A percentile compares a stretch with the other conserved stretches of the same genome.
phyloP scores from a whole-genome alignment of 208 protist species.

The Leishmania tarentolae region DNA sequence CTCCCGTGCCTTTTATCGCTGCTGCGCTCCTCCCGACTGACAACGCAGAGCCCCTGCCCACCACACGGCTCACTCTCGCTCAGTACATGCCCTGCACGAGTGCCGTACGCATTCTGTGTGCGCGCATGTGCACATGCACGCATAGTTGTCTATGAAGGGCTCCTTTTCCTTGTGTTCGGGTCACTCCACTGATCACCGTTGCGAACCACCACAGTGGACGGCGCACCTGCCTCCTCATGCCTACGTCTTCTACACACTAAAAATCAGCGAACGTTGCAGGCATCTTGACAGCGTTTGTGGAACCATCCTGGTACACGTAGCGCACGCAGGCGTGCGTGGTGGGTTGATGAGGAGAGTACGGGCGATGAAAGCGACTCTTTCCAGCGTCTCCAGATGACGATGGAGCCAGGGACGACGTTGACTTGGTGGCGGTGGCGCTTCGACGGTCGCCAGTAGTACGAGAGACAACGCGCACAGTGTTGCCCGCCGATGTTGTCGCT shows the following conservation, averaged over 20 bases:
- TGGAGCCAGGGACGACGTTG: slow-evolving; percentile 4
- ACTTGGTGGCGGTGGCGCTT: not conserved
- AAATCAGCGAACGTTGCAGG: slow-evolving; percentile 71
- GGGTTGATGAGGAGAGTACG: slow-evolving; percentile 8
- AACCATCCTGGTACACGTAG: slow-evolving; percentile 83
- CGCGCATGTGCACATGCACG: no score
- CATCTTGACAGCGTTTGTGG: slow-evolving; percentile 85
- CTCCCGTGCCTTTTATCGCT: not conserved
- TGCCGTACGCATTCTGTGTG: not conserved
- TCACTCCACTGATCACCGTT: not conserved
- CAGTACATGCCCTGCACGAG: not conserved
- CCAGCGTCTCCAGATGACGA: not conserved
- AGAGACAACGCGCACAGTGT: not conserved
- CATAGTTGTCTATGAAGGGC: not conserved
- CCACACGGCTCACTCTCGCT: not conserved
- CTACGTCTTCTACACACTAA: slow-evolving; percentile 14
- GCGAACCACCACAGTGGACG: not conserved
- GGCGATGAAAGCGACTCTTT: slow-evolving; percentile 1
- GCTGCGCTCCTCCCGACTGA: not conserved
- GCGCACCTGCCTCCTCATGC: not conserved
- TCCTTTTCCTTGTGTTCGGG: not conserved
- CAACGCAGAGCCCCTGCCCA: not conserved
- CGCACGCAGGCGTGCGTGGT: slow-evolving; percentile 11
- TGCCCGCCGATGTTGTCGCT: not conserved
- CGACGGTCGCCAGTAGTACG: not conserved